Percentiles rank a stretch among this genome's conserved stretches.
Conservation (phyloP, 805 yeast genomes). For the Suhomyces prunicola region DNA sequence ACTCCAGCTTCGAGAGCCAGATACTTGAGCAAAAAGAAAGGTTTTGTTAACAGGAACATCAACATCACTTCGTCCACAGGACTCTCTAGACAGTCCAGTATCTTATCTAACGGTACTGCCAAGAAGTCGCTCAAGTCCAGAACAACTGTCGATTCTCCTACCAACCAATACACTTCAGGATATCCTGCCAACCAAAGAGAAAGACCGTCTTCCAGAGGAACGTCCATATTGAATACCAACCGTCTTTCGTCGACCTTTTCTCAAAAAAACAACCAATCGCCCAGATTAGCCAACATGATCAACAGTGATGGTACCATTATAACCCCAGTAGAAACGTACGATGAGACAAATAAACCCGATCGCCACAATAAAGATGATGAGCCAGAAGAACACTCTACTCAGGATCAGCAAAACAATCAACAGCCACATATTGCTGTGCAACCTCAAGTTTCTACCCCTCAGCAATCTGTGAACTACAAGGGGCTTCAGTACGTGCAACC, state of each 20-base stretch:
- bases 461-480: conserved; percentile 5
- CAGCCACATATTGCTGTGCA: conserved; percentile 10
- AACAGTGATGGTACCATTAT: conserved; percentile 46
- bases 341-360: conserved; percentile 2
- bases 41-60: background rate
- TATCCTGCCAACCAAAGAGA: conserved; percentile 10
- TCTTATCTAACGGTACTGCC: conserved; percentile 13
- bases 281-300: conserved; percentile 38
- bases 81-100: conserved; percentile 18
- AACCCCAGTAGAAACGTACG: conserved; percentile 34
- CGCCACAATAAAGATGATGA: background rate
- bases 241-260: conserved; percentile 40
- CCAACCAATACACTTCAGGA: conserved; percentile 1
- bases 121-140: conserved; percentile 14
- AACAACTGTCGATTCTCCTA: conserved; percentile 8
- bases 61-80: conserved; percentile 5
- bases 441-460: background rate
- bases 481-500: conserved; percentile 16
- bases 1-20: conserved; percentile 59
- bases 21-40: conserved; percentile 25
- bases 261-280: conserved; percentile 31
- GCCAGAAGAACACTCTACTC: conserved; percentile 4
- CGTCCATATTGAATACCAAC: conserved; percentile 20
- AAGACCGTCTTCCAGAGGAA: conserved; percentile 21
- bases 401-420: conserved; percentile 2